Percentiles rank a stretch among this genome's conserved stretches.
These are phyloP conservation scores for Ajuga chamaepitys DNA, from an alignment of 257 asterid genomes.

Conservation along the genomic window DNA sequence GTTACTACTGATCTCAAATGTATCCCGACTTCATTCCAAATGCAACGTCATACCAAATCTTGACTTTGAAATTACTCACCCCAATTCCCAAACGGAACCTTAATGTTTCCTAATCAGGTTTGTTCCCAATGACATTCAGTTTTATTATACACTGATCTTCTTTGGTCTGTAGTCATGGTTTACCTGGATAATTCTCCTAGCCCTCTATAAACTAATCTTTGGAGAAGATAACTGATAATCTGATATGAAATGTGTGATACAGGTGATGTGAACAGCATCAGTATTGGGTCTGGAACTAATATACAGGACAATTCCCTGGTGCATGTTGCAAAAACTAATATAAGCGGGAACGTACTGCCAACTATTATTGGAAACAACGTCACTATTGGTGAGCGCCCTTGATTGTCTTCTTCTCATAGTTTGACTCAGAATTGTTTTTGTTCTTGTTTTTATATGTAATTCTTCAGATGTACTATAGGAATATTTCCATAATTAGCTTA, in stretches of 20 bases:
- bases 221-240: too few species aligned
- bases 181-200: too few species aligned
- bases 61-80: too few species aligned
- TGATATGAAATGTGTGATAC: too few species aligned
- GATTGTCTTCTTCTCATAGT: neutral
- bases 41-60: too few species aligned
- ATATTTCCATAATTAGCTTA: neutral
- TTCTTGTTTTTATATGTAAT: neutral
- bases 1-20: too few species aligned
- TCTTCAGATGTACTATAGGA: neutral
- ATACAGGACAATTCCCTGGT: conserved; percentile 82
- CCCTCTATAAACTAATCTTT: too few species aligned
- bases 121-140: too few species aligned
- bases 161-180: too few species aligned
- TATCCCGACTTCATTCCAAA: too few species aligned
- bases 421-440: neutral
- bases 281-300: conserved; percentile 70
- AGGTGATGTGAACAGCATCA: conserved; percentile 73
- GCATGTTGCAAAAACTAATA: conserved; percentile 74
- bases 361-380: conserved; percentile 73
- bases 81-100: too few species aligned
- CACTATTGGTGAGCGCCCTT: conserved; percentile 51
- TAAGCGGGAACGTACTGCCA: conserved; percentile 67
- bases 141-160: too few species aligned
- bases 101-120: neutral